Conservation (phyloP, 345 rosid species). For the Diplotaxis tenuifolia region DNA sequence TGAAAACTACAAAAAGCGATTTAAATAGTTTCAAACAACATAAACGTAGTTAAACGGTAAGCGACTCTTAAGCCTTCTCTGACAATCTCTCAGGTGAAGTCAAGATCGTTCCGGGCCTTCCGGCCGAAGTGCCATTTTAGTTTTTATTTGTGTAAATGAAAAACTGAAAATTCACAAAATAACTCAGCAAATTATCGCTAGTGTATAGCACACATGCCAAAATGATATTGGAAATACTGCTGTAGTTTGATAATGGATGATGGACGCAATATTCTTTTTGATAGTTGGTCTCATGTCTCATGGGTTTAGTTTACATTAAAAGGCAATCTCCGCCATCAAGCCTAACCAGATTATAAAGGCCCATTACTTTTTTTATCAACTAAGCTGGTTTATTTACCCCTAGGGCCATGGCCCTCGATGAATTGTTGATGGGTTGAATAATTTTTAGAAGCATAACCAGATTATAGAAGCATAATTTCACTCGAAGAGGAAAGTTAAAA, state of each 20-base stretch:
- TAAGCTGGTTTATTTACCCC: conserved; percentile 4
- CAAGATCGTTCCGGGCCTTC: too few relatives aligned
- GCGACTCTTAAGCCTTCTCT: too few relatives aligned
- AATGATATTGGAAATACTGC: not conserved
- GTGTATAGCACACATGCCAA: not conserved
- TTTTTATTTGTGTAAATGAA: too few relatives aligned
- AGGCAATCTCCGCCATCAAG: not conserved
- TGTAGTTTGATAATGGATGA: not conserved
- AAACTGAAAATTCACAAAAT: too few relatives aligned
- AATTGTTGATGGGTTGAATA: not conserved
- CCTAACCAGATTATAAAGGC: not conserved
- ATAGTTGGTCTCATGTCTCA: not conserved
- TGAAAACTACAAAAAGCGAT: too few relatives aligned
- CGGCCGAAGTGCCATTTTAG: too few relatives aligned
- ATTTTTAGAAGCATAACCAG: too few relatives aligned
- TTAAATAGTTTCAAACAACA: too few relatives aligned
- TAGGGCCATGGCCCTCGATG: not conserved
- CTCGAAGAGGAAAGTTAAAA: not conserved
- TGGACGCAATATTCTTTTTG: not conserved
- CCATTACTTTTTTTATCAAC: not conserved
- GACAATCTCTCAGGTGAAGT: too few relatives aligned
- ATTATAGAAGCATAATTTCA: not conserved
- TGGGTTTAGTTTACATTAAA: not conserved
- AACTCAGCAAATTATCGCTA: too few relatives aligned
- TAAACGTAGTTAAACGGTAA: too few relatives aligned